Base-by-base conservation (phyloP, 176 grass and related monocot genomes). In the Olyra latifolia region DNA sequence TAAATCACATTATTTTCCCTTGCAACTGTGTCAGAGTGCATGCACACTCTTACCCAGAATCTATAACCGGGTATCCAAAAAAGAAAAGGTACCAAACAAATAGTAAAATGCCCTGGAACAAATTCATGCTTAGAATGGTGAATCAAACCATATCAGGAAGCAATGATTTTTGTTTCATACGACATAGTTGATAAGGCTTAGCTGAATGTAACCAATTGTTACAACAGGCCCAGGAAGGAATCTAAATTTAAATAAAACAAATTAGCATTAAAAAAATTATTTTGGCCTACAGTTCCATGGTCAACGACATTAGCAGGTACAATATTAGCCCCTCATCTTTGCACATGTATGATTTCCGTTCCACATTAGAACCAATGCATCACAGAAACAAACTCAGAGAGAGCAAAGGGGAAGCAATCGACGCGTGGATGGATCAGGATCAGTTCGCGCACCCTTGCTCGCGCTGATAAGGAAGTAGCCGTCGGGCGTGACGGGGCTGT, bases 391-490 rank as follows among this genome's bases (percentile, higher is more conserved):
- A 76, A 56, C 42, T 28, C 11, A 64, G 41, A 62, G 48, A 35
- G 63, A 80, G 55, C 29, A 57, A 30, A 22, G 35, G 10, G 32
- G 64, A 12, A 56, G 42, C n/a, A n/a, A 35, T 35, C 1, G 32
- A 35, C 1, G 1, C 0, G 32, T 35, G 15, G 8, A 62, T 29
- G 59, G 15, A 1, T 1, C 19, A 2, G 77, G 28, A 43, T 15
- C 59, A 42, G 22, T 35, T 15, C 59, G 35, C 74, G 63, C 49
- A 98, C 95, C 95, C 82, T 98, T 98, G 85, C 92, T 98, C 25
- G 95, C 95, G 66, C 95, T 98, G 74, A 94, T 98, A 62, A 98
- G 83, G 63, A 98, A 98, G 83, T 90, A 98, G 8, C 92, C 95
- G 61, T 98, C 95, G 55, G 90, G 86, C 8, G 86, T 88, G 86